Evolutionary conservation across 176 grass and related monocot species (phyloP), one percentile per base, ranked within the genome.

Genomic region (Aegilops umbellulata): DNA sequence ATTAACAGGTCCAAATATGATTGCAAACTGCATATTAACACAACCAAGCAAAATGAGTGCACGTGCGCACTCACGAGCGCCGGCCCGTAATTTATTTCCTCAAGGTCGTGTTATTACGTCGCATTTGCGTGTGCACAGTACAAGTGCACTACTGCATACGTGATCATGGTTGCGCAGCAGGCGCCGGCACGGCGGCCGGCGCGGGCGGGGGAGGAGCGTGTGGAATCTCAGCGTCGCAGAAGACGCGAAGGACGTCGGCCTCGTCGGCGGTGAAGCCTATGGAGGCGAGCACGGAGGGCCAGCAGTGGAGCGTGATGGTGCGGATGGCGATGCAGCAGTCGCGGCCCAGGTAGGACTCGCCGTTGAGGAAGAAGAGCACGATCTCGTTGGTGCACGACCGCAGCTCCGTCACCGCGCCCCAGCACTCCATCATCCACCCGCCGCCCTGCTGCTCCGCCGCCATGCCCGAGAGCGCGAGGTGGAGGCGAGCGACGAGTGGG

Each of bases 331-430:
- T 47, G 86, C 93, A 95, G 86, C 93, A 98, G 8, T 92, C 93
- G 26, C 57, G 80, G 23, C 90, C 90, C 47, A 95, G 89, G 86
- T 92, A 95, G 4, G 90, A 92, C 85, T 94, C 88, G 35, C 93
- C 96, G 63, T 92, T 95, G 13, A 95, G 4, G 86, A 95, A 89
- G 93, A 98, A 95, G 38, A 98, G 69, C 9, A 95, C 78, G 62
- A 98, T 95, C 91, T 98, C 93, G 80, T 41, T 88, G 22, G 86
- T 88, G 88, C 89, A 98, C 4, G 91, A 84, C 25, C 89, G 57
- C 24, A 94, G 93, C 87, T 90, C 63, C 44, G 80, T 51, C 49
- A 95, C 70, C 11, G 93, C 88, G 36, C 78, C 90, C 93, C 90
- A 91, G 93, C 93, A 94, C 74, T 95, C 88, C 1, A 62, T 68